A percentile compares a stretch with the other conserved stretches of the same genome.
phyloP scores from a whole-genome alignment of 139 green algal species.

The Chlamydomonas sp. region DNA sequence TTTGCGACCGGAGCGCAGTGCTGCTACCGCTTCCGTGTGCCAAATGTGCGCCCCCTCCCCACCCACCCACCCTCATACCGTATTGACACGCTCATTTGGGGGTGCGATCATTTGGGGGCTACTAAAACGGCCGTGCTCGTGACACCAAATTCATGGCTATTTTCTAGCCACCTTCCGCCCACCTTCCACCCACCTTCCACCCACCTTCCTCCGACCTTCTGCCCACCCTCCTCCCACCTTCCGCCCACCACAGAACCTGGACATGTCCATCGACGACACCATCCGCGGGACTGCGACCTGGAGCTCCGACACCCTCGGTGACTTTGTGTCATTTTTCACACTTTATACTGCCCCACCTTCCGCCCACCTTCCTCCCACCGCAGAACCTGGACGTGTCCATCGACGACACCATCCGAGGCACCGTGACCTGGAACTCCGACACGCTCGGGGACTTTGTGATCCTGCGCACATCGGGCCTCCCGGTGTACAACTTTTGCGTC shows the following conservation, averaged over 20 bases:
- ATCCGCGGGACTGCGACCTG: slow-evolving; percentile 88
- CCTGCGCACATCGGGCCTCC: slow-evolving; percentile 90
- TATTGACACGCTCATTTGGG: too few species aligned
- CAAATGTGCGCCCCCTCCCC: too few species aligned
- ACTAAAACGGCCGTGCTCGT: too few species aligned
- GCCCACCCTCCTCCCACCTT: too few species aligned
- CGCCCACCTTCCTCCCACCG: not conserved
- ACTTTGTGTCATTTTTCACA: not conserved
- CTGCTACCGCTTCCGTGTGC: slow-evolving; percentile 93
- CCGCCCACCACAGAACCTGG: slow-evolving; percentile 38
- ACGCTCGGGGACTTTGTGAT: slow-evolving; percentile 99
- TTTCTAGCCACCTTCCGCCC: too few species aligned
- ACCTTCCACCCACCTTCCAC: too few species aligned
- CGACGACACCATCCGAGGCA: slow-evolving; percentile 79
- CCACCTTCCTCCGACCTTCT: too few species aligned
- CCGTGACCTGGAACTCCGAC: slow-evolving; percentile 92
- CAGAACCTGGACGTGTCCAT: slow-evolving; percentile 58
- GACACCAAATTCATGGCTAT: too few species aligned
- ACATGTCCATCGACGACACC: slow-evolving; percentile 66
- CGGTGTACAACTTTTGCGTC: slow-evolving; percentile 99
- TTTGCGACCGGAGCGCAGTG: slow-evolving; percentile 70
- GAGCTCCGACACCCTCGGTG: slow-evolving; percentile 70
- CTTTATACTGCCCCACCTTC: not conserved
- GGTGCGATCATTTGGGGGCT: too few species aligned
- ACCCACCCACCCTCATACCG: too few species aligned